Evolutionary conservation across 2,329 filamentous ascomycete genomes (phyloP), one percentile per base, ranked within the genome.

Genomic region (Fusarium avenaceum): DNA sequence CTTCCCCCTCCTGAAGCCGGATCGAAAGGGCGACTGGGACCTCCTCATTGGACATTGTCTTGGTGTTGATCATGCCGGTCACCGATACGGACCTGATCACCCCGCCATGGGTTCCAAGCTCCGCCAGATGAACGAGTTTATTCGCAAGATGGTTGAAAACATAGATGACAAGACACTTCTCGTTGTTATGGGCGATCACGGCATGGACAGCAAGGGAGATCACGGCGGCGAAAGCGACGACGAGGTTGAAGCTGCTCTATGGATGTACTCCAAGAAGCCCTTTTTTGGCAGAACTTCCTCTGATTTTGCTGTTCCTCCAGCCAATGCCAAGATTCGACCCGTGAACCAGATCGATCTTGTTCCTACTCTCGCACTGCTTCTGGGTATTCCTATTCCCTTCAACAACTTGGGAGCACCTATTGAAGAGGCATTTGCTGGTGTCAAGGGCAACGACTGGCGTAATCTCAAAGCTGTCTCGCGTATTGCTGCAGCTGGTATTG

Each of bases 191-290:
- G 96, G 96, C n/a, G 96, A 99, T 77, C 96, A 99, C 76, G 96
- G 96, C 13, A 99, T 99, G 96, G 96, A 99, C 78, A 84, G 87
- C 63, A 98, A 99, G 81, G 96, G 96, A 19, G 96, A 99, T 71
- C 96, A 99, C 76, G 96, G 96, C n/a, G 96, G 96, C 55, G 96
- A 99, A 82, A 97, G 95, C 32, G 93, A 97, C 71, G 94, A 98
- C 68, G 96, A 99, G 78, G 88, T 99, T 8, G 90, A 99, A 78
- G 94, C 96, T 57, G 94, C 96, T 3, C 80, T 99, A 46, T 99
- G 96, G 95, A 97, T 99, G 94, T 99, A 98, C 78, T 97, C 96
- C 2, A 97, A 94, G 78, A 90, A 88, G 71, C 89, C 89, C 1
- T 79, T 92, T 11, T 99, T 99, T 78, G 96, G 96, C 17, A 89